A percentile compares a stretch with the other conserved stretches of the same genome.
Evolutionary conservation across 768 basidiomycete species (phyloP).

Genomic region (Multifurca ochricompacta): DNA sequence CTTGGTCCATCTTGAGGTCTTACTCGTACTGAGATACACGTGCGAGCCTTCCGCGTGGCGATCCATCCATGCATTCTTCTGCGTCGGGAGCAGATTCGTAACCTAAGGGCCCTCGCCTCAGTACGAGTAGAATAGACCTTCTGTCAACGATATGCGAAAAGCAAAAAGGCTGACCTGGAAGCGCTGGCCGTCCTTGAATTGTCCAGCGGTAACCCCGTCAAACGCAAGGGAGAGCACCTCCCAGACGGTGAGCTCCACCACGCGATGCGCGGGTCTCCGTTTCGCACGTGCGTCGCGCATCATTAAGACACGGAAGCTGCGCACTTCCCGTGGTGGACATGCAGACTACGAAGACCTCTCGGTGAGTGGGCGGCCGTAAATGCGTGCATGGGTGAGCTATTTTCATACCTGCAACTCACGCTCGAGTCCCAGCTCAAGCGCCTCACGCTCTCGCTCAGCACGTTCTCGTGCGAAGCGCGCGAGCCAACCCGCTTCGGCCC

Average conservation of each 20-base stretch:
- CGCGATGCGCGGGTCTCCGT: slow-evolving; percentile 12
- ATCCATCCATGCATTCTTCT: slow-evolving; percentile 65
- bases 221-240: slow-evolving; percentile 15
- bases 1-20: slow-evolving; percentile 56
- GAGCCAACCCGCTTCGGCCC: slow-evolving; percentile 54
- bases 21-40: slow-evolving; percentile 61
- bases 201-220: slow-evolving; percentile 7
- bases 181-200: slow-evolving; percentile 16
- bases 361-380: not conserved
- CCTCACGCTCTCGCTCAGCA: slow-evolving; percentile 42
- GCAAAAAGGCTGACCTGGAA: slow-evolving; percentile 12
- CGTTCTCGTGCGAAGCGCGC: slow-evolving; percentile 44
- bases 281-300: slow-evolving; percentile 14
- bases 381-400: not conserved
- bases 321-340: slow-evolving; percentile 21
- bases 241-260: slow-evolving; percentile 19
- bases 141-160: no score
- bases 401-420: slow-evolving; percentile 66
- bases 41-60: slow-evolving; percentile 42
- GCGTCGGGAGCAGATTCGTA: slow-evolving; percentile 65
- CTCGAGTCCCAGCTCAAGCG: slow-evolving; percentile 53
- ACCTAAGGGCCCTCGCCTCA: slow-evolving; percentile 30
- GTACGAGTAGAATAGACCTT: not conserved
- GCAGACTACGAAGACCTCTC: not conserved
- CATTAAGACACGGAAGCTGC: slow-evolving; percentile 14